These are phyloP conservation scores for Thermochaetoides thermophila DNA, from an alignment of 495 filamentous ascomycete species.

Conservation along the genomic window DNA sequence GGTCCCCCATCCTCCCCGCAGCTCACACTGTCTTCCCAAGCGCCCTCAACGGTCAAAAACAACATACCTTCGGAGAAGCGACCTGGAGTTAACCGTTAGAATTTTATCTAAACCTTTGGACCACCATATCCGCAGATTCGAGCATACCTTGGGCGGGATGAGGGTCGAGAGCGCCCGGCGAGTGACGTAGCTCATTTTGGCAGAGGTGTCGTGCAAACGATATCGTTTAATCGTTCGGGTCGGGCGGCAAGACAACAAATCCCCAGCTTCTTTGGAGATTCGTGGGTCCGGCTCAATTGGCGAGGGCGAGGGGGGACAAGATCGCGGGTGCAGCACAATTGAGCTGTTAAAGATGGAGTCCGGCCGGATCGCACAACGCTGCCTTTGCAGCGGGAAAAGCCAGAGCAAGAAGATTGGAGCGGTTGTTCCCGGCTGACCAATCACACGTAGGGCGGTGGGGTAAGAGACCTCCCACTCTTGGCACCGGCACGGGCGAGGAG, in stretches of 20 bases:
- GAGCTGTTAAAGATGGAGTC: slow-evolving; percentile 12
- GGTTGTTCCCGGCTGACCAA: background rate
- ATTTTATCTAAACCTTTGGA: too few relatives aligned
- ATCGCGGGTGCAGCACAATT: too few relatives aligned
- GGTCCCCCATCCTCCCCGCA: background rate
- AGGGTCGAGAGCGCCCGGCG: slow-evolving; percentile 90
- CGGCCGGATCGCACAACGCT: background rate
- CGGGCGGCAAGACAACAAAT: slow-evolving; percentile 1
- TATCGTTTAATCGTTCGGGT: slow-evolving; percentile 8
- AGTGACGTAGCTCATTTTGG: slow-evolving; percentile 80
- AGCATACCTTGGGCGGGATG: slow-evolving; percentile 94
- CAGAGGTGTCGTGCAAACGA: slow-evolving; percentile 17
- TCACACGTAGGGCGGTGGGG: background rate
- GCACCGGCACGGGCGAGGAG: too few relatives aligned
- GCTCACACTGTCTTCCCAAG: background rate
- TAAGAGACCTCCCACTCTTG: background rate
- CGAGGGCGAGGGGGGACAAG: too few relatives aligned
- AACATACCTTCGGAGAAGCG: slow-evolving; percentile 84
- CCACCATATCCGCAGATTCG: too few relatives aligned
- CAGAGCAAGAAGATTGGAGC: too few relatives aligned
- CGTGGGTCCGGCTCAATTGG: slow-evolving; percentile 12
- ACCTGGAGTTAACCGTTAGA: slow-evolving; percentile 32
- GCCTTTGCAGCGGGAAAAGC: slow-evolving; percentile 19
- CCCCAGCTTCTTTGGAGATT: slow-evolving; percentile 4
- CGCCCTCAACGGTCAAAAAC: slow-evolving; percentile 3